A percentile compares a stretch with the other conserved stretches of the same genome.
phyloP scores from a whole-genome alignment of 2,329 filamentous ascomycete species.

The Curvularia eragrostidis region DNA sequence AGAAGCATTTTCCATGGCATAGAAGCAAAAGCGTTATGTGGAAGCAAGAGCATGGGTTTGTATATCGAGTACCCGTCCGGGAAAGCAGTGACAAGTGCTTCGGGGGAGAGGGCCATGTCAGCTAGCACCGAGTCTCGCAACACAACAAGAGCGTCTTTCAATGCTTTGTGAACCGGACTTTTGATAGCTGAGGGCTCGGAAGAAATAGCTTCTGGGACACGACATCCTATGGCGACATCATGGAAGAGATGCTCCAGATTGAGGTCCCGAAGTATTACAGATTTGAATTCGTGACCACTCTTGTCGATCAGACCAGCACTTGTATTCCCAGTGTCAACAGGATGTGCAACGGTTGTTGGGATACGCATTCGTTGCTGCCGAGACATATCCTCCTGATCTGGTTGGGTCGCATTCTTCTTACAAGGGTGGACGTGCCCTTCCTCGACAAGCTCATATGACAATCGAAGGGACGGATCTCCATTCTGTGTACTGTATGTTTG shows the following conservation, averaged over 20 bases:
- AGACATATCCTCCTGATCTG: not conserved
- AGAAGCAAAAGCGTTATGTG: conserved; percentile 54
- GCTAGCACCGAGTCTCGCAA: conserved; percentile 24
- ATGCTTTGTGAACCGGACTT: conserved; percentile 35
- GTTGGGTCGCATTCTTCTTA: not conserved
- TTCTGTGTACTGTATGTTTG: not conserved
- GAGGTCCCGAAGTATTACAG: conserved; percentile 16
- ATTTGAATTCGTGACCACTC: not conserved
- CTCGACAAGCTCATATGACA: conserved; percentile 5
- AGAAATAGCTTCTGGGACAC: not conserved
- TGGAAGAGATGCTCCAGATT: conserved; percentile 16
- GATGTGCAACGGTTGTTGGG: conserved; percentile 22
- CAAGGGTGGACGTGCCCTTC: conserved; percentile 1
- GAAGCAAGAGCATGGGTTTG: conserved; percentile 64
- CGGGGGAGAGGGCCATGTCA: conserved; percentile 22
- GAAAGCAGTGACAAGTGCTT: conserved; percentile 31
- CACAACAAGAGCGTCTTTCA: conserved; percentile 22
- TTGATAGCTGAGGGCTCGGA: not conserved
- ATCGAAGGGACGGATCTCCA: not conserved
- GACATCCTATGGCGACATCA: conserved; percentile 24
- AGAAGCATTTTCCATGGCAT: conserved; percentile 46
- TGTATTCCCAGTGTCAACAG: not conserved
- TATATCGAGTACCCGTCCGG: conserved; percentile 62
- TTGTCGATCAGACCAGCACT: not conserved
- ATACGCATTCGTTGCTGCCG: conserved; percentile 29